Base-by-base conservation (phyloP, 257 asterid genomes). In the Gardenia jasminoides region DNA sequence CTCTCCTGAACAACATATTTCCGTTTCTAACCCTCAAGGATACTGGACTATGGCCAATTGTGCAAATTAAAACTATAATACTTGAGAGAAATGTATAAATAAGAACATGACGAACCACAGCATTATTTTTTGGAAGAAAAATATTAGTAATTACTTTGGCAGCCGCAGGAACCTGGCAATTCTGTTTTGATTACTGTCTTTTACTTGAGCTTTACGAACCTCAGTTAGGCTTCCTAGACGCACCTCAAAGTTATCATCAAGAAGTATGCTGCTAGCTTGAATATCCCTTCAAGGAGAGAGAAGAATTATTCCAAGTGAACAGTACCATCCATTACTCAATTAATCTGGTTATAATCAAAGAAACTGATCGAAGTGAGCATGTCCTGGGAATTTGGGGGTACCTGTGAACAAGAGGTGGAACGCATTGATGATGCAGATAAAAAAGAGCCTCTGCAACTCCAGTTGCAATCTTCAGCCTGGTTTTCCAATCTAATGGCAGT, bases 251-350 rank as follows among this genome's bases (percentile, higher is more conserved):
- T 79, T 13, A 12, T 79, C 56, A 7, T 79, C 82, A 13, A 62
- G 76, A 19, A 78, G 58, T 43, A 78, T 78, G 77, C 82, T 78
- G 72, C 82, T 70, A 58, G 77, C 77, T 41, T 70, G 77, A 61
- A 79, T 19, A 47, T 79, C 82, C 9, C 82, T 75, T 44, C 13
- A 22, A 69, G 41, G 10, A 17, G 17, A 6, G 33, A 24, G 41
- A 39, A 58, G 30, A 8, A 76, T 2, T 20, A 50, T 50, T 20
- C 41, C 59, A 47, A 31, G 2, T 20, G 2, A 44, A 10, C 19
- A 9, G 47, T 10, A 67, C 72, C n/a, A 52, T 17, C 41, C 41
- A 36, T 36, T 4, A 54, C 20, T 54, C 22, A 16, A 17, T 54
- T 54, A 0, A 7, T 54, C 61, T 48, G 24, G n/a, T n/a, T 54